These are phyloP conservation scores for Saitozyma sp. DNA, from an alignment of 768 basidiomycete species.

Conservation along the genomic window DNA sequence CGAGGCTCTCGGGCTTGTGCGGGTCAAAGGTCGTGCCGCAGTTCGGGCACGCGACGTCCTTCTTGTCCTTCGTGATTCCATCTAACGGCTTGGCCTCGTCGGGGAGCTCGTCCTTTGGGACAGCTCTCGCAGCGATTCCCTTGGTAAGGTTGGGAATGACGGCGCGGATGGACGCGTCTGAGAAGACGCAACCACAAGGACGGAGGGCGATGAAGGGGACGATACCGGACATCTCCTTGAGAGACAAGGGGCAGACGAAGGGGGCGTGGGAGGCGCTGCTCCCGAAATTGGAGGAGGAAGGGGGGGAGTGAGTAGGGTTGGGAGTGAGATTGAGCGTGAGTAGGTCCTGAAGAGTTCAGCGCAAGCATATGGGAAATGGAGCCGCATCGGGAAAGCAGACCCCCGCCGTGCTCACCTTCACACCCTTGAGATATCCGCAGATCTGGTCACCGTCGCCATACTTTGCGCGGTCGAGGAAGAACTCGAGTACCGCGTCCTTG, in stretches of 20 bases:
- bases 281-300: slow-evolving; percentile 45
- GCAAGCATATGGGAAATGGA: not conserved
- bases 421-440: slow-evolving; percentile 83
- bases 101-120: slow-evolving; percentile 57
- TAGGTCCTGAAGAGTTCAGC: slow-evolving; percentile 64
- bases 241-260: slow-evolving; percentile 86
- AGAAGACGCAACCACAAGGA: slow-evolving; percentile 87
- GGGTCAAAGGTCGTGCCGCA: slow-evolving; percentile 43
- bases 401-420: slow-evolving; percentile 66
- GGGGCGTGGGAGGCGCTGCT: slow-evolving; percentile 58
- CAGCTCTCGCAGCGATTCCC: slow-evolving; percentile 60
- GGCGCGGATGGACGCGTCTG: slow-evolving; percentile 75
- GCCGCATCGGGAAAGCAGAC: not conserved
- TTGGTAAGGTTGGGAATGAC: slow-evolving; percentile 74
- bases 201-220: slow-evolving; percentile 85
- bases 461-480: slow-evolving; percentile 73
- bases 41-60: slow-evolving; percentile 39
- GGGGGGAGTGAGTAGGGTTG: slow-evolving; percentile 62
- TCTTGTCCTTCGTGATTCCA: slow-evolving; percentile 6
- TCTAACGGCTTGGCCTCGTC: slow-evolving; percentile 26
- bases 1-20: slow-evolving; percentile 13
- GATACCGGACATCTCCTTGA: slow-evolving; percentile 91
- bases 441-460: slow-evolving; percentile 91
- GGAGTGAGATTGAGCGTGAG: slow-evolving; percentile 77
- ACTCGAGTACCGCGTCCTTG: slow-evolving; percentile 90